These are phyloP conservation scores for Yamadazyma conglobata DNA, from an alignment of 1,139 yeast species.

Conservation along the genomic window DNA sequence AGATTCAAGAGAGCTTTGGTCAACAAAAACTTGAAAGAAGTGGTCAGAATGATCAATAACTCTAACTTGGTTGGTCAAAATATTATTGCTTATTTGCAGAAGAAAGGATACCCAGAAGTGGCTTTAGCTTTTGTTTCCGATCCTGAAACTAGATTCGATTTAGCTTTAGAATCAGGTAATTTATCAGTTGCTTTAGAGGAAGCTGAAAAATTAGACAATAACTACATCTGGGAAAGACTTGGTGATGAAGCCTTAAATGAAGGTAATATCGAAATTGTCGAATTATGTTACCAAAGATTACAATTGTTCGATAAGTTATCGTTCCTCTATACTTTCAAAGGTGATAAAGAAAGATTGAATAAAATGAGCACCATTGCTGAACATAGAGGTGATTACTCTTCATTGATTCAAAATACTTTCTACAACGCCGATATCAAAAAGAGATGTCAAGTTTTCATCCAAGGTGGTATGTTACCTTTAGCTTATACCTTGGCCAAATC, in stretches of 20 bases:
- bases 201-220: conserved; percentile 72
- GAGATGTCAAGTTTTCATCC: conserved; percentile 70
- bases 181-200: conserved; percentile 83
- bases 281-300: conserved; percentile 83
- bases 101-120: conserved; percentile 90
- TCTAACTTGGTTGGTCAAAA: conserved; percentile 96
- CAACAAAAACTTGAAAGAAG: conserved; percentile 87
- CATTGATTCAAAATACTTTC: conserved; percentile 79
- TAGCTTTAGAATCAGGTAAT: conserved; percentile 92
- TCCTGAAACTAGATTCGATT: conserved; percentile 91
- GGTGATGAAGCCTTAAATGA: conserved; percentile 86
- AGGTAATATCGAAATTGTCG: conserved; percentile 85
- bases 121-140: conserved; percentile 97
- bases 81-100: conserved; percentile 90
- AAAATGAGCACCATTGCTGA: conserved; percentile 92
- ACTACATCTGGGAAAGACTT: conserved; percentile 74
- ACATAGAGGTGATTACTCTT: conserved; percentile 76
- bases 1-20: conserved; percentile 92
- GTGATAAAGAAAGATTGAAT: conserved; percentile 68
- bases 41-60: conserved; percentile 78
- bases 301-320: conserved; percentile 86
- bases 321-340: conserved; percentile 79
- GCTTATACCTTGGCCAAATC: conserved; percentile 93
- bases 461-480: conserved; percentile 79
- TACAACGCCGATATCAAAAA: conserved; percentile 73